These are phyloP conservation scores for Penicillium paxilli DNA, from an alignment of 495 filamentous ascomycete species.

Conservation along the genomic window DNA sequence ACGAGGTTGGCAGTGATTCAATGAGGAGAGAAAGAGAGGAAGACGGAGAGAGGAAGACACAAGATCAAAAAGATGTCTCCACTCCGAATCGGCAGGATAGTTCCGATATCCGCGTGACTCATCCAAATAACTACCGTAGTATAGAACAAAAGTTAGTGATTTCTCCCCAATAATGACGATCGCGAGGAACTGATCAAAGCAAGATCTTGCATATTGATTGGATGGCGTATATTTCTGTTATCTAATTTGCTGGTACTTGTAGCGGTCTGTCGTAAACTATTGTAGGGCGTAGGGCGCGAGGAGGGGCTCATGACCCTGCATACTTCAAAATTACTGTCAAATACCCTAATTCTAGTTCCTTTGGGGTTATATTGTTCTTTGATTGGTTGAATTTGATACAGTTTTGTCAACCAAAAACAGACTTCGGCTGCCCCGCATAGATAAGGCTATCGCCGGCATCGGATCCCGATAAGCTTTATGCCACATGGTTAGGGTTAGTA, in stretches of 20 bases:
- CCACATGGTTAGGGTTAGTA: not conserved
- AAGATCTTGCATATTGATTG: constrained; percentile 7
- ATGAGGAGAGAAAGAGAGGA: not conserved
- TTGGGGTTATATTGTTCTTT: no score
- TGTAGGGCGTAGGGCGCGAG: constrained; percentile 1
- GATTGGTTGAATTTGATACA: not conserved
- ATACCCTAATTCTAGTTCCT: constrained; percentile 6
- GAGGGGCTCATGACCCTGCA: constrained; percentile 9
- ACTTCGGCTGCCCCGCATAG: constrained; percentile 26
- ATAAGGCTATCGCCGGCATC: constrained; percentile 47
- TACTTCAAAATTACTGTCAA: constrained; percentile 2
- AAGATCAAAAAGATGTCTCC: not conserved
- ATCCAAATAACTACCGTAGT: constrained; percentile 13
- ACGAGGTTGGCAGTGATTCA: constrained; percentile 11
- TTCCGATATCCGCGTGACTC: constrained; percentile 29
- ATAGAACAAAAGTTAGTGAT: not conserved
- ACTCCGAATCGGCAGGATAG: constrained; percentile 8
- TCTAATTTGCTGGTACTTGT: constrained; percentile 25
- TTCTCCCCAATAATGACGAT: no score
- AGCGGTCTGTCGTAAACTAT: constrained; percentile 5
- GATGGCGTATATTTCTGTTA: constrained; percentile 26
- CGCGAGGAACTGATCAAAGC: no score
- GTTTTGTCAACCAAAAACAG: not conserved
- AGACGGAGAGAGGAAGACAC: not conserved
- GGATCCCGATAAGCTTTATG: constrained; percentile 28